These are phyloP conservation scores for Pyricularia pennisetigena DNA, from an alignment of 2,329 filamentous ascomycete species.

Conservation along the genomic window DNA sequence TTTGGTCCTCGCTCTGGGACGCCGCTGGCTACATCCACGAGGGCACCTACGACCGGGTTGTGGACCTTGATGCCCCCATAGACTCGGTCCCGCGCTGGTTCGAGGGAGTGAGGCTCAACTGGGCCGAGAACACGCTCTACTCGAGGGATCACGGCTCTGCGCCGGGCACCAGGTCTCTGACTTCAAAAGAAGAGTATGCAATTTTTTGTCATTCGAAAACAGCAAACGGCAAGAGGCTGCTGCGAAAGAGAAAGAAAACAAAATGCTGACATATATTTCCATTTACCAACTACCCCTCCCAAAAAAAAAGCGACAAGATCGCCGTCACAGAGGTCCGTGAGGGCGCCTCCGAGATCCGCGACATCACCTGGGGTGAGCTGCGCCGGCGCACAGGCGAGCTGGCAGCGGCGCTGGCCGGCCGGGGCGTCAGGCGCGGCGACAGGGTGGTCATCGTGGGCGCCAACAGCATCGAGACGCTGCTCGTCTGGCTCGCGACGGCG, in stretches of 20 bases:
- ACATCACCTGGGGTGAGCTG: conserved; percentile 60
- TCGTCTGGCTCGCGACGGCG: conserved; percentile 59
- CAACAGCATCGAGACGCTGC: conserved; percentile 65
- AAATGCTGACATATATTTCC: background rate
- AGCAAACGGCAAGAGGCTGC: background rate
- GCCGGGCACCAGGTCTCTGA: conserved; percentile 31
- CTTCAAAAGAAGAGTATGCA: background rate
- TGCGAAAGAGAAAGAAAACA: conserved; percentile 1
- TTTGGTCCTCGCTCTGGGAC: conserved; percentile 57
- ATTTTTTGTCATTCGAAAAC: background rate
- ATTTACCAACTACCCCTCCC: too few relatives aligned
- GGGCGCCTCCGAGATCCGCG: conserved; percentile 39
- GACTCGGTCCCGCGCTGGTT: conserved; percentile 71
- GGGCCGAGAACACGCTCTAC: conserved; percentile 72
- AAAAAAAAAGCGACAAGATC: conserved; percentile 61
- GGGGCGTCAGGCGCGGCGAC: conserved; percentile 62
- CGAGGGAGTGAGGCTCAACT: conserved; percentile 62
- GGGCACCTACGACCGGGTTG: conserved; percentile 45
- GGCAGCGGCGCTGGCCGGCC: conserved; percentile 54
- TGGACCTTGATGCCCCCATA: conserved; percentile 63
- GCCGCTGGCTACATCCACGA: conserved; percentile 51
- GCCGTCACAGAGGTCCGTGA: conserved; percentile 67
- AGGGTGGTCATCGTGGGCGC: conserved; percentile 65
- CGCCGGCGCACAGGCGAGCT: conserved; percentile 47
- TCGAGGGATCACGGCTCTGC: conserved; percentile 30